Conservation (phyloP, 2,329 filamentous ascomycete species). For the Biscogniauxia mediterranea region DNA sequence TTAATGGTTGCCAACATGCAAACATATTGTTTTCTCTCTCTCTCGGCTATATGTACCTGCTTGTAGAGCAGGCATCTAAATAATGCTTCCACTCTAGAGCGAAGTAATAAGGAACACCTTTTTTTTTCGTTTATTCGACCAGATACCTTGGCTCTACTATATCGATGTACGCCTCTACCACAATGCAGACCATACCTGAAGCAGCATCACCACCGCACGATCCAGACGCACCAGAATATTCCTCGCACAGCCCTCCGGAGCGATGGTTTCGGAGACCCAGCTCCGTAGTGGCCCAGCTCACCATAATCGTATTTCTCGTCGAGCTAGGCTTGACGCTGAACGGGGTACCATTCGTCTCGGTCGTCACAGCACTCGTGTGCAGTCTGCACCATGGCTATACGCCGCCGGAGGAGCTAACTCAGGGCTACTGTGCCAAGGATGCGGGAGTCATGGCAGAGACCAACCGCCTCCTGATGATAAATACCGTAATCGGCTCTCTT, state of each 20-base stretch:
- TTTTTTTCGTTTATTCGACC: background rate
- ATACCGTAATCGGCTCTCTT: background rate
- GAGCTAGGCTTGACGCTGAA: slow-evolving; percentile 6
- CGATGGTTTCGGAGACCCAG: background rate
- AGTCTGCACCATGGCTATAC: background rate
- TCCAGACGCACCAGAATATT: background rate
- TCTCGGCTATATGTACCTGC: too few species aligned
- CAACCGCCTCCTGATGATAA: slow-evolving; percentile 1
- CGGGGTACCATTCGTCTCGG: slow-evolving; percentile 2
- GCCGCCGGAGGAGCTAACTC: background rate
- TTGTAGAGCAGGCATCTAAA: too few species aligned
- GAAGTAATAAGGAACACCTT: too few species aligned
- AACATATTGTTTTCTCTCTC: too few species aligned
- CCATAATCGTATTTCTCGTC: slow-evolving; percentile 3
- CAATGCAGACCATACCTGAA: background rate
- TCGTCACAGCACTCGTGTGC: background rate
- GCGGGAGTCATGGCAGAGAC: background rate
- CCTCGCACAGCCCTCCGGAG: slow-evolving; percentile 3
- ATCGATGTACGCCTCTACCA: background rate
- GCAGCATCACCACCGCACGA: background rate
- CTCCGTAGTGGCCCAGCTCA: background rate
- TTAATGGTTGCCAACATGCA: too few species aligned
- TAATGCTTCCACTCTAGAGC: too few species aligned
- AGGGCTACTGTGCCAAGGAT: background rate
- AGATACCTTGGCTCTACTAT: background rate